Percentiles rank a stretch among this genome's conserved stretches.
Conservation (phyloP, 2,329 filamentous ascomycete species). For the Stagonosporopsis tanaceti region DNA sequence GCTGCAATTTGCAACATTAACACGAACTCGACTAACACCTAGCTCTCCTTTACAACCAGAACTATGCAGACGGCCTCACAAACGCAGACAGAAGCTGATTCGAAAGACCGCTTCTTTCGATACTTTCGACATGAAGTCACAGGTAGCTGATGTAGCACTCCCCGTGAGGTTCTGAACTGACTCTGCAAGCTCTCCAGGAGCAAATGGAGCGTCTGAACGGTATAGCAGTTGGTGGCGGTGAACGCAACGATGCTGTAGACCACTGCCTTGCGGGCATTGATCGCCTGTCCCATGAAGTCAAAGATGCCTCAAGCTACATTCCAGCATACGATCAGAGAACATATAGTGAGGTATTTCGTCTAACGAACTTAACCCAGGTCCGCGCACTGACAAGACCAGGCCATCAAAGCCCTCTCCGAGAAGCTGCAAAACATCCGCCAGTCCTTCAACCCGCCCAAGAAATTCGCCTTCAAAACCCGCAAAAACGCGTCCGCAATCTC, state of each 20-base stretch:
- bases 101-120: constrained; percentile 83
- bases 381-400: constrained; percentile 55
- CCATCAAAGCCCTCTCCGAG: constrained; percentile 81
- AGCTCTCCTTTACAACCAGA: neutral
- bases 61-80: constrained; percentile 22
- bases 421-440: constrained; percentile 76
- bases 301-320: constrained; percentile 81
- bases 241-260: constrained; percentile 82
- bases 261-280: constrained; percentile 81
- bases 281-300: constrained; percentile 81
- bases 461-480: constrained; percentile 79
- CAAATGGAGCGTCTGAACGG: constrained; percentile 74
- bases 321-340: constrained; percentile 89
- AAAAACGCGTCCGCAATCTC: constrained; percentile 65
- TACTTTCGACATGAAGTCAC: constrained; percentile 81
- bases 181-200: constrained; percentile 72
- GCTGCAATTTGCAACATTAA: neutral
- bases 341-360: constrained; percentile 72
- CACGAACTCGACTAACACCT: neutral
- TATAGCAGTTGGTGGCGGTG: constrained; percentile 70
- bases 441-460: constrained; percentile 72
- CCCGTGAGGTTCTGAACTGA: constrained; percentile 7
- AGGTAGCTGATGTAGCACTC: constrained; percentile 56
- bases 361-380: neutral
- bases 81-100: constrained; percentile 37